Evolutionary conservation across 1,284 basidiomycete species (phyloP), one percentile per base, ranked within the genome.

Genomic region (Chalciporus piperatoides): DNA sequence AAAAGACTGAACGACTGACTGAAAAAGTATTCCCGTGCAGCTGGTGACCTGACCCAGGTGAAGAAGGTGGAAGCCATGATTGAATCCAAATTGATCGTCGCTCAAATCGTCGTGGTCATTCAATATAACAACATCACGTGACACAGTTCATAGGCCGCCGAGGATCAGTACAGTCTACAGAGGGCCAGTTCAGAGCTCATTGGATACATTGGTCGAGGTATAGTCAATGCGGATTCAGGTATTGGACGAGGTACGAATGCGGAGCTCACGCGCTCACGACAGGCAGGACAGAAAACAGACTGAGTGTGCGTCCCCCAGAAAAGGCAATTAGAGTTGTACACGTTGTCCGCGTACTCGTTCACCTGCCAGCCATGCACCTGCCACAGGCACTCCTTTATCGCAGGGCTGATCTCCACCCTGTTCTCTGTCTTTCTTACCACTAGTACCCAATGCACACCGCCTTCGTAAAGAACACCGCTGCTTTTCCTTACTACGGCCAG

Each of bases 11-110:
- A 19, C 41, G 1, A 80, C 90, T 59, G 55, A 94, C 92, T 95
- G 75, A 96, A 90, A 74, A 97, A 95, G 71, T 97, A 97, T 60
- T 92, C 82, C 61, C 90, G 78, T 17, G 88, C 90, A 41, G 90
- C 90, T 49, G 93, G 93, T 47, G 90, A 93, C 63, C 87, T 86
- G 63, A 90, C 61, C 92, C 92, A 96, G 63, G 79, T 79, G 67
- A 85, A 75, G 74, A 95, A 92, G 39, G 82, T 83, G 40, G 87
- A 88, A 52, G 88, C 78, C 89, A 91, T 91, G 65, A 57, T 54
- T 41, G 47, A 41, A 25, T 47, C 52, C 51, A 44, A 44, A 8
- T 10, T 28, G 27, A 19, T 19, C 2, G 19, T 19, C 19, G 19
- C n/a, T 19, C 19, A 3, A 19, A 19, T 10, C 8, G 27, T 28